Evolutionary conservation across 352 stramenopile genomes (phyloP).

Genomic region (Phytopythium ostracodes): DNA sequence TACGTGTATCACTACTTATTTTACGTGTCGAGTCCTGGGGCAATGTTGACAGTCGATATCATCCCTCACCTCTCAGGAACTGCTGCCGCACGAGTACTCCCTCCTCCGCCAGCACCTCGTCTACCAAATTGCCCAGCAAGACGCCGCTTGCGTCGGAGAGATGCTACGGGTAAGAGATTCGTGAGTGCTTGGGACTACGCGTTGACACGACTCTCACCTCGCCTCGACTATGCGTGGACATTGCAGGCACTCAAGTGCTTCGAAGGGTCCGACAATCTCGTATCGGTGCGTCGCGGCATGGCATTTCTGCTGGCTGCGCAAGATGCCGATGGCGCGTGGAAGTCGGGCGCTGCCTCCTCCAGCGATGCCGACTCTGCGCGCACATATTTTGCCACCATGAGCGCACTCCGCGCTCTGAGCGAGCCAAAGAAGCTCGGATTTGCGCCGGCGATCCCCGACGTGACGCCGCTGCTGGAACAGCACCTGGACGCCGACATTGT

Average conservation of each 20-base stretch:
- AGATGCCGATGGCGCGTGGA: slow-evolving; percentile 57
- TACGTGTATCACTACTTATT: slow-evolving; percentile 12
- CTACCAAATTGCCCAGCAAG: slow-evolving; percentile 69
- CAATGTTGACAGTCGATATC: neutral
- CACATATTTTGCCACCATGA: slow-evolving; percentile 50
- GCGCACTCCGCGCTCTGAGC: slow-evolving; percentile 42
- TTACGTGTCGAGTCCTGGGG: neutral
- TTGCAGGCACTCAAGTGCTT: slow-evolving; percentile 71
- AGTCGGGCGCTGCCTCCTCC: slow-evolving; percentile 9
- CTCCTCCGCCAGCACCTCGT: slow-evolving; percentile 85
- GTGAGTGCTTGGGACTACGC: neutral
- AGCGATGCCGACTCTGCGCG: slow-evolving; percentile 17
- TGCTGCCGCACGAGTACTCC: slow-evolving; percentile 90
- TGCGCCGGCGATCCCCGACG: slow-evolving; percentile 55
- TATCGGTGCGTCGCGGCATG: slow-evolving; percentile 62
- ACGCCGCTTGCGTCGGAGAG: slow-evolving; percentile 65
- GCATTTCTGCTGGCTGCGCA: slow-evolving; percentile 64
- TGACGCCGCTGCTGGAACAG: slow-evolving; percentile 45
- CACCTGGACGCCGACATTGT: slow-evolving; percentile 59
- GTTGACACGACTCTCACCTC: neutral
- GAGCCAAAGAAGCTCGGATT: slow-evolving; percentile 46
- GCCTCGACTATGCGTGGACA: neutral
- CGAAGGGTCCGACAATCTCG: slow-evolving; percentile 60
- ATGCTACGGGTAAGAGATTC: slow-evolving; percentile 46
- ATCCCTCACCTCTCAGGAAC: slow-evolving; percentile 32